Percentiles rank a stretch among this genome's conserved stretches.
Conservation (phyloP, 805 yeast genomes). For the Starmerella floris region DNA sequence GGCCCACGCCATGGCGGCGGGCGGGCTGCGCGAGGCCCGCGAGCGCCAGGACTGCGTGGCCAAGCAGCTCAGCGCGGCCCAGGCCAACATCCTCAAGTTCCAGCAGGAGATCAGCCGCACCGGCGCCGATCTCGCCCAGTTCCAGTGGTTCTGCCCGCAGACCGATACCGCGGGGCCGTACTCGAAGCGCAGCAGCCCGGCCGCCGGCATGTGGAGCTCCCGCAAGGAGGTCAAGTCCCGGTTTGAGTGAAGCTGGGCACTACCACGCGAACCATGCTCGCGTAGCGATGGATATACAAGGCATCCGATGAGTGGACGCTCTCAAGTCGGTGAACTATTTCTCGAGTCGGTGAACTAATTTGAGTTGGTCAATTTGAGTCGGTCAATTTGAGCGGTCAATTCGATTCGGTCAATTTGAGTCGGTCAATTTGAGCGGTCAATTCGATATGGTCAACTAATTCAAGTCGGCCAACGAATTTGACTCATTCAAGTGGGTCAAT, state of each 20-base stretch:
- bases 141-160: slow-evolving; percentile 4
- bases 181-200: neutral
- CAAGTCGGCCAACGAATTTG: no score
- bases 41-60: slow-evolving; percentile 6
- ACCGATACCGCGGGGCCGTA: neutral
- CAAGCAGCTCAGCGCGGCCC: slow-evolving; percentile 25
- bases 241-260: neutral
- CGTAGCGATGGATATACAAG: no score
- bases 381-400: no score
- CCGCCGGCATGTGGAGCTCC: neutral
- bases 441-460: no score
- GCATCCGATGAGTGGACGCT: no score
- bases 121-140: neutral
- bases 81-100: slow-evolving; percentile 21
- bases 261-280: no score
- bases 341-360: no score
- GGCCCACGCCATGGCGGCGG: slow-evolving; percentile 22
- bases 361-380: no score
- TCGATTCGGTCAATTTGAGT: no score
- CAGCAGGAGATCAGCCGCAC: neutral
- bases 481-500: no score
- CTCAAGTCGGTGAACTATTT: no score
- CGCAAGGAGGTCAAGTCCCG: neutral
- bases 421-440: no score
- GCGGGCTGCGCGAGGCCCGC: neutral